Conservation (phyloP, 2,329 filamentous ascomycete genomes). For the Fusarium oxysporum region DNA sequence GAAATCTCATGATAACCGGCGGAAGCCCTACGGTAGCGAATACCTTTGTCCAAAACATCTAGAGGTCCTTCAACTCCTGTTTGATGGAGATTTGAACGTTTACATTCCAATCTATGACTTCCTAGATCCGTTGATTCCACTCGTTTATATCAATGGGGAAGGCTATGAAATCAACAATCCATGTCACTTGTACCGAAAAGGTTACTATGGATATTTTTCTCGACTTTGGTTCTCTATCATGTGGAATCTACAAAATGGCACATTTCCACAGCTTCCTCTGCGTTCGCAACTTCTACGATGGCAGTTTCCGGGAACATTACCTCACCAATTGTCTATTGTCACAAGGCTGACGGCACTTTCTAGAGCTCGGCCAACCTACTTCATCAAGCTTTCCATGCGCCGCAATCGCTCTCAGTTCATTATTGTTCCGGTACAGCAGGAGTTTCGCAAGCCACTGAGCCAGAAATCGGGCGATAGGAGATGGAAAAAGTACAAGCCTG, state of each 20-base stretch:
- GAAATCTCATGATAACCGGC: rapidly evolving
- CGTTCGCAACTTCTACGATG: rapidly evolving
- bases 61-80: rapidly evolving
- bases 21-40: rapidly evolving
- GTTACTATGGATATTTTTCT: rapidly evolving
- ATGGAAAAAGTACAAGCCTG: rapidly evolving
- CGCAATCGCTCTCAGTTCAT: rapidly evolving
- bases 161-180: rapidly evolving
- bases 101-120: neutral
- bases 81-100: rapidly evolving
- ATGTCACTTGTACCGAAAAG: rapidly evolving
- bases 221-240: rapidly evolving
- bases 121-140: rapidly evolving
- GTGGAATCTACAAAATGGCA: rapidly evolving
- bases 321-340: rapidly evolving
- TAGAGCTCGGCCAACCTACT: rapidly evolving
- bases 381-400: rapidly evolving
- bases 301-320: rapidly evolving
- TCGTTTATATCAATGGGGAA: rapidly evolving
- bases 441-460: neutral
- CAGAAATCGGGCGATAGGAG: rapidly evolving
- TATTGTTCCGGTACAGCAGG: rapidly evolving
- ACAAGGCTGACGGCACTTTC: rapidly evolving
- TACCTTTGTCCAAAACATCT: rapidly evolving
- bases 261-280: rapidly evolving